These are phyloP conservation scores for Epichloe amarillans DNA, from an alignment of 2,329 filamentous ascomycete species.

Conservation along the genomic window DNA sequence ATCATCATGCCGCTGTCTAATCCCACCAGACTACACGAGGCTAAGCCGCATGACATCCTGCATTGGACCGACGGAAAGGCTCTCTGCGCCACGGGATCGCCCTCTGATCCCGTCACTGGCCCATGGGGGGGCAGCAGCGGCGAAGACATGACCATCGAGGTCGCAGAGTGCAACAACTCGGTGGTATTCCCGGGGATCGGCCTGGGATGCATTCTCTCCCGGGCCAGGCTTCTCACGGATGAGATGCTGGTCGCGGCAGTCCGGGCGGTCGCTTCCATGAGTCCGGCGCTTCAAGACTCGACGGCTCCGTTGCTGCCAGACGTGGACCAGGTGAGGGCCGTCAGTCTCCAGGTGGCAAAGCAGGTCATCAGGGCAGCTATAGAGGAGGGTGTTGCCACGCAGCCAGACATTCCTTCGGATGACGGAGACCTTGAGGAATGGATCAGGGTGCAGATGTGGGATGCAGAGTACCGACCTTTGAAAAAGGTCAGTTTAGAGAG, in stretches of 20 bases:
- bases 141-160: constrained; percentile 28
- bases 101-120: constrained; percentile 60
- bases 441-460: constrained; percentile 73
- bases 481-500: constrained; percentile 37
- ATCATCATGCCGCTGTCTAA: constrained; percentile 74
- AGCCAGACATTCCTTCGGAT: constrained; percentile 47
- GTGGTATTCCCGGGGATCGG: constrained; percentile 79
- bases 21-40: constrained; percentile 73
- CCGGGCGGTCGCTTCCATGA: constrained; percentile 55
- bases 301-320: constrained; percentile 61
- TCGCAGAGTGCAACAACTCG: constrained; percentile 80
- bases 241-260: constrained; percentile 74
- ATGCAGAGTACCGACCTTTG: constrained; percentile 53
- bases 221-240: constrained; percentile 54
- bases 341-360: constrained; percentile 65
- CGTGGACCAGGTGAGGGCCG: constrained; percentile 57
- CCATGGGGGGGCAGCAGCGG: constrained; percentile 39
- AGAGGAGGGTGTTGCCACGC: constrained; percentile 52
- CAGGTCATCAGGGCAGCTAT: constrained; percentile 62
- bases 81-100: constrained; percentile 71
- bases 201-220: constrained; percentile 60
- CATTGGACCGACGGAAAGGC: constrained; percentile 67
- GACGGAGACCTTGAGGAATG: constrained; percentile 50
- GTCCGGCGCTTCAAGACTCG: constrained; percentile 52
- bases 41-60: constrained; percentile 60